Conservation (phyloP, 768 basidiomycete genomes). For the Gymnopilus dilepis region DNA sequence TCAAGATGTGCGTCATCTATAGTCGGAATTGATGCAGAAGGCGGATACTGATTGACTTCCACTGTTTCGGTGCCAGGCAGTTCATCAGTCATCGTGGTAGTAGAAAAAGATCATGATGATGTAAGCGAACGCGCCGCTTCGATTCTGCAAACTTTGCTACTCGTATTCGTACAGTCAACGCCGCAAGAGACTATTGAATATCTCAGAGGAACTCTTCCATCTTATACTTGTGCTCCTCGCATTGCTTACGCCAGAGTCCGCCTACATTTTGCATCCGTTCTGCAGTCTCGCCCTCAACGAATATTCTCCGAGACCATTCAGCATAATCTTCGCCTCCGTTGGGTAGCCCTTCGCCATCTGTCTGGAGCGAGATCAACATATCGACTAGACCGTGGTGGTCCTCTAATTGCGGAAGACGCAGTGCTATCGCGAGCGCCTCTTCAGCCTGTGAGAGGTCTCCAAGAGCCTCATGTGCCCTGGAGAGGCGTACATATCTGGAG, state of each 20-base stretch:
- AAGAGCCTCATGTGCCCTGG: conserved; percentile 20
- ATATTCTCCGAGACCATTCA: neutral
- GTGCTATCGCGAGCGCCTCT: conserved; percentile 17
- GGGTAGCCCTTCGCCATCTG: conserved; percentile 21
- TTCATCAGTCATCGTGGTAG: neutral
- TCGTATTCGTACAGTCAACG: too few species aligned
- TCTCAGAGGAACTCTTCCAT: too few species aligned
- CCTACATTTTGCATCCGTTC: neutral
- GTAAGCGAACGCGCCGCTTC: too few species aligned
- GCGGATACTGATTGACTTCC: neutral
- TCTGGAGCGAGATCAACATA: conserved; percentile 23
- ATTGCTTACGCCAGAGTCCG: conserved; percentile 1
- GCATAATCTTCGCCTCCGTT: neutral
- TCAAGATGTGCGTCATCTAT: neutral
- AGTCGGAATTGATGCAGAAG: neutral
- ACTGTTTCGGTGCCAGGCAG: neutral
- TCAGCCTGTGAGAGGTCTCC: conserved; percentile 20
- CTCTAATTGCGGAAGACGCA: conserved; percentile 17
- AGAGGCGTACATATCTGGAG: conserved; percentile 18
- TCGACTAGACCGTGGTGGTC: conserved; percentile 22
- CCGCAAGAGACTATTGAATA: too few species aligned
- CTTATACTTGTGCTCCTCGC: neutral
- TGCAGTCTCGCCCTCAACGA: conserved; percentile 1
- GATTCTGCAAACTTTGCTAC: too few species aligned
- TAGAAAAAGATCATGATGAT: neutral